phyloP scores from a whole-genome alignment of 805 yeast genomes.

The Saccharomyces mikatae region DNA sequence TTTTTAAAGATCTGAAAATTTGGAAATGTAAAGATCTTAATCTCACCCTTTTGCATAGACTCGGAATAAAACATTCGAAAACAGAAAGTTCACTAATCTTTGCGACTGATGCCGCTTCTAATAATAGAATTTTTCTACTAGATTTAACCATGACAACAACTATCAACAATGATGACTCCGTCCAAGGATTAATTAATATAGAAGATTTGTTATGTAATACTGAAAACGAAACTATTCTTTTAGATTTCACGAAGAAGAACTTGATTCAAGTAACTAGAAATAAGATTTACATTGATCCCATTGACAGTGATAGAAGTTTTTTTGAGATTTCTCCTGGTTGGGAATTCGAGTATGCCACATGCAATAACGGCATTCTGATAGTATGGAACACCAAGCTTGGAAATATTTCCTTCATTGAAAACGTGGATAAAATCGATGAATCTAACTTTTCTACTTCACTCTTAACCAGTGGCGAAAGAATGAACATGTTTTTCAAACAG shows the following conservation, averaged over 20 bases:
- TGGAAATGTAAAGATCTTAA: neutral
- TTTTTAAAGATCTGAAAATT: constrained; percentile 4
- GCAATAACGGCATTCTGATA: constrained; percentile 5
- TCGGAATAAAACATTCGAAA: neutral
- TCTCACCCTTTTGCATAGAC: neutral
- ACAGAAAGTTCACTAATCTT: constrained; percentile 6
- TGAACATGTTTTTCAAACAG: neutral
- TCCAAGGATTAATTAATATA: constrained; percentile 8
- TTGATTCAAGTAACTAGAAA: constrained; percentile 14
- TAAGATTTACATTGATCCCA: constrained; percentile 5
- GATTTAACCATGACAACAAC: constrained; percentile 1
- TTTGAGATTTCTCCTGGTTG: constrained; percentile 4
- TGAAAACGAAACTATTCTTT: constrained; percentile 4
- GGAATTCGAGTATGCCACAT: constrained; percentile 9
- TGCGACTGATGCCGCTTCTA: constrained; percentile 7
- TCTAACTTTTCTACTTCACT: neutral
- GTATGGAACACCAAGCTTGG: constrained; percentile 13
- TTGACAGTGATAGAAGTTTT: neutral
- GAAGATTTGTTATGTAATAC: constrained; percentile 13
- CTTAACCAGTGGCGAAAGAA: neutral
- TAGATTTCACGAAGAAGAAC: constrained; percentile 7
- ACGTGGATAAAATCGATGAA: constrained; percentile 3
- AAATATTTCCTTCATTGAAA: constrained; percentile 4
- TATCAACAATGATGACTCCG: neutral
- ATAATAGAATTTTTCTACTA: constrained; percentile 6